phyloP scores from a whole-genome alignment of 345 rosid species.

The Rhodamnia rubescens region DNA sequence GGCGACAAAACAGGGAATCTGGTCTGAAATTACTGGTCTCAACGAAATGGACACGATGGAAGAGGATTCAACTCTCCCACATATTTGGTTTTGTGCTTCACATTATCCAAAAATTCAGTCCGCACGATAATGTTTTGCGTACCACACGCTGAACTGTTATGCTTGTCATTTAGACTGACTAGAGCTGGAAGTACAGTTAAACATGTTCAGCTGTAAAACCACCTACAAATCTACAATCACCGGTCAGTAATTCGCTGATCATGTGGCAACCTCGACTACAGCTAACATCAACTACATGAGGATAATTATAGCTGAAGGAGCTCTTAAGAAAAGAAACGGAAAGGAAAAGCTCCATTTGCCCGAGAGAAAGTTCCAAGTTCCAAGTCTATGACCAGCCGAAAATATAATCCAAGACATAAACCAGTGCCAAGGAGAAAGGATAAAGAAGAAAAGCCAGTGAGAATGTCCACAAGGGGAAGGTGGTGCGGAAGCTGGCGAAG shows the following conservation, averaged over 20 bases:
- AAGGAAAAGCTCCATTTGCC: not conserved
- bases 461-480: slow-evolving; percentile 89
- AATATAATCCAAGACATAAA: slow-evolving; percentile 72
- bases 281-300: not conserved
- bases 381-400: slow-evolving; percentile 77
- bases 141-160: not conserved
- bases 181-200: not conserved
- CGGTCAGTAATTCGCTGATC: not conserved
- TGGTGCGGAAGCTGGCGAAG: slow-evolving; percentile 80
- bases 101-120: not conserved
- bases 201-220: not conserved
- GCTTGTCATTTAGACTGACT: not conserved
- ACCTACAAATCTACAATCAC: not conserved
- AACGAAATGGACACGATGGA: no score
- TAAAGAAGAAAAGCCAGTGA: slow-evolving; percentile 59
- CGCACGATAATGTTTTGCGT: not conserved
- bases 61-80: no score
- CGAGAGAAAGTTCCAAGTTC: not conserved
- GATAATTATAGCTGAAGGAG: not conserved
- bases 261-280: not conserved
- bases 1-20: not conserved
- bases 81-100: not conserved
- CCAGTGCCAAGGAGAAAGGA: slow-evolving; percentile 76
- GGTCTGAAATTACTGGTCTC: not conserved
- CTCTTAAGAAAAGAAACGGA: not conserved